A percentile compares a stretch with the other conserved stretches of the same genome.
Evolutionary conservation across 176 grass and related monocot species (phyloP).

Genomic region (Phragmites australis): DNA sequence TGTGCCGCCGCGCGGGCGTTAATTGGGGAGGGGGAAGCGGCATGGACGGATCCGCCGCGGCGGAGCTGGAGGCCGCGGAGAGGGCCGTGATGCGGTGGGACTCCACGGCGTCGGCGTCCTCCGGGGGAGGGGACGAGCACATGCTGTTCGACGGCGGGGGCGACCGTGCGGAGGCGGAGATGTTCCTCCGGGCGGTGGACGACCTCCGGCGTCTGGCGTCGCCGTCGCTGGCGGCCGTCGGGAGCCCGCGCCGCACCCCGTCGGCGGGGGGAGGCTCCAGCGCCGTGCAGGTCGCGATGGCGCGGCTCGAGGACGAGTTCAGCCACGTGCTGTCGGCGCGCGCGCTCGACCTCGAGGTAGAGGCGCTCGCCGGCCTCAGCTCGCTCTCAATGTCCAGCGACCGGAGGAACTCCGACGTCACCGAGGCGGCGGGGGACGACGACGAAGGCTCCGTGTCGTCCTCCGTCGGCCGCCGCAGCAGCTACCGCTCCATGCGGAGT

Average conservation of each 20-base stretch:
- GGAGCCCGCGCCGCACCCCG: slow-evolving; percentile 37
- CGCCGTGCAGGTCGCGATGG: slow-evolving; percentile 67
- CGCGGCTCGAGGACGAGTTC: slow-evolving; percentile 81
- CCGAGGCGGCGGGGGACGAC: slow-evolving; percentile 6
- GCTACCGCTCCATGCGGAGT: slow-evolving; percentile 63
- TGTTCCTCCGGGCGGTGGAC: slow-evolving; percentile 64
- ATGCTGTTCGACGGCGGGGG: slow-evolving; percentile 50
- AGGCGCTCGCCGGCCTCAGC: slow-evolving; percentile 54
- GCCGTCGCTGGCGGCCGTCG: slow-evolving; percentile 7
- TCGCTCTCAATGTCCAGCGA: slow-evolving; percentile 44
- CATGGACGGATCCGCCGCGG: slow-evolving; percentile 67
- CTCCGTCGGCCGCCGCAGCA: slow-evolving; percentile 57
- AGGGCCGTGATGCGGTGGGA: slow-evolving; percentile 67
- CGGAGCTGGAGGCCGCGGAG: slow-evolving; percentile 63
- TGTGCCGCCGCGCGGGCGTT: not conserved
- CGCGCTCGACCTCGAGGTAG: slow-evolving; percentile 59
- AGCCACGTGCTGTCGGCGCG: slow-evolving; percentile 55
- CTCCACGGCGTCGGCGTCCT: slow-evolving; percentile 36
- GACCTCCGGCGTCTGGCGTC: slow-evolving; percentile 54
- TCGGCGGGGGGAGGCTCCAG: slow-evolving; percentile 7
- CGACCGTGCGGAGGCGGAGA: slow-evolving; percentile 53
- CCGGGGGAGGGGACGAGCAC: slow-evolving; percentile 43
- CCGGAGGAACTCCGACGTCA: slow-evolving; percentile 26
- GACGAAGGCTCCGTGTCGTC: slow-evolving; percentile 22
- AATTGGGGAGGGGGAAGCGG: not conserved